Conservation (phyloP, 2,329 filamentous ascomycete genomes). For the Phialophora tarda region DNA sequence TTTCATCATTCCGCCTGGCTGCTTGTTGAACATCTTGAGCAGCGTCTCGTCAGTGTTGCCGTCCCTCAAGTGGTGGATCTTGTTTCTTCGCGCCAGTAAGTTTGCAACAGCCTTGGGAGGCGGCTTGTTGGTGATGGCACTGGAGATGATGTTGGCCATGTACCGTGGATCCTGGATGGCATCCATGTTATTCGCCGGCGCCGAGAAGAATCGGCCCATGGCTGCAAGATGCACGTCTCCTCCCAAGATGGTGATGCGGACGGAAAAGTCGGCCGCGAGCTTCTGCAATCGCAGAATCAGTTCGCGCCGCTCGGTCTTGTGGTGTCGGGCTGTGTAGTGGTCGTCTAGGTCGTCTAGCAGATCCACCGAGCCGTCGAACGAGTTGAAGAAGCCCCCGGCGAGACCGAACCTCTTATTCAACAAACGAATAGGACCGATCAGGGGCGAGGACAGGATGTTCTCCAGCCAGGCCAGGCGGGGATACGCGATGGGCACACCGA, state of each 20-base stretch:
- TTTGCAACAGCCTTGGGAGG: constrained; percentile 70
- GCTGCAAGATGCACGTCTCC: constrained; percentile 67
- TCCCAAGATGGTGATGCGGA: constrained; percentile 66
- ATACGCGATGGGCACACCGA: constrained; percentile 74
- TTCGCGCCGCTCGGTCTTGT: constrained; percentile 83
- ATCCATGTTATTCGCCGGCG: constrained; percentile 61
- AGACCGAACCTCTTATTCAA: constrained; percentile 89
- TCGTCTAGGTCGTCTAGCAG: constrained; percentile 69
- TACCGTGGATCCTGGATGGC: constrained; percentile 66
- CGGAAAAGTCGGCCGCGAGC: constrained; percentile 60
- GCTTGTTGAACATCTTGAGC: constrained; percentile 66
- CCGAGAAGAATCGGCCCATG: constrained; percentile 68
- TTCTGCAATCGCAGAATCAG: constrained; percentile 70
- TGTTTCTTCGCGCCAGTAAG: constrained; percentile 66
- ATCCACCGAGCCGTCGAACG: constrained; percentile 80
- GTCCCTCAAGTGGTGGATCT: constrained; percentile 66
- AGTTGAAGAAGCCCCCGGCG: constrained; percentile 85
- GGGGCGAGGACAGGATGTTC: constrained; percentile 82
- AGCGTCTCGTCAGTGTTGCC: constrained; percentile 68
- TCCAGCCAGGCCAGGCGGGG: constrained; percentile 92
- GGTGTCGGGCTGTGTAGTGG: constrained; percentile 85
- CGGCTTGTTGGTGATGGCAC: constrained; percentile 71
- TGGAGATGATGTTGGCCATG: constrained; percentile 68
- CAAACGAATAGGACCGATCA: constrained; percentile 88
- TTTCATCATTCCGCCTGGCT: constrained; percentile 64